A percentile compares a stretch with the other conserved stretches of the same genome.
These are phyloP conservation scores for Microsporum canis DNA, from an alignment of 2,329 filamentous ascomycete genomes.

Conservation along the genomic window DNA sequence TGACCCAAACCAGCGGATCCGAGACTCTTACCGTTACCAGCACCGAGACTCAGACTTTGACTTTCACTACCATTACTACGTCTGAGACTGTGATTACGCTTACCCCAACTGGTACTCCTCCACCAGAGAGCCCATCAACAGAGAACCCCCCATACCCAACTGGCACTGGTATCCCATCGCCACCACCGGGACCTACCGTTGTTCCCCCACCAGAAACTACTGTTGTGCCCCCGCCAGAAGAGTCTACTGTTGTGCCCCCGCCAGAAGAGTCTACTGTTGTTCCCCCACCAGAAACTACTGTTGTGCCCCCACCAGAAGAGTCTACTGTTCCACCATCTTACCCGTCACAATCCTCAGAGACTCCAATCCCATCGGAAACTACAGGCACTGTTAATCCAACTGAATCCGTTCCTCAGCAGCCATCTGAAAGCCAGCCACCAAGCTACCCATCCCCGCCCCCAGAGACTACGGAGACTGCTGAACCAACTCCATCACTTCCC, in stretches of 20 bases:
- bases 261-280: background rate
- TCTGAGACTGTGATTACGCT: background rate
- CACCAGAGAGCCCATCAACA: background rate
- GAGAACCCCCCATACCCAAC: background rate
- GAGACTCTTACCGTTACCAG: conserved; percentile 4
- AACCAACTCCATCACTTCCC: conserved; percentile 3
- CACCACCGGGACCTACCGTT: background rate
- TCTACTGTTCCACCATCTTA: background rate
- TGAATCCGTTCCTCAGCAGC: background rate
- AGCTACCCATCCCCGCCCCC: background rate
- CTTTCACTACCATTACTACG: background rate
- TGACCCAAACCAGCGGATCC: background rate
- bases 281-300: background rate
- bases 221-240: background rate
- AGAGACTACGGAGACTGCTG: background rate
- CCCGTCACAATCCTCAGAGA: background rate
- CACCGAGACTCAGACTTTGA: conserved; percentile 2
- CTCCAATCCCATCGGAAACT: conserved; percentile 2
- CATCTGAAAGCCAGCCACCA: conserved; percentile 6
- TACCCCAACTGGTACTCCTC: background rate
- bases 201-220: background rate
- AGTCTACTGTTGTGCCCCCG: background rate
- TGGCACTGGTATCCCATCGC: background rate
- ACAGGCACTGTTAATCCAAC: background rate
- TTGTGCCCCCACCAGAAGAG: background rate